Evolutionary conservation across 2,329 filamentous ascomycete genomes (phyloP).

Genomic region (Colletotrichum destructivum): DNA sequence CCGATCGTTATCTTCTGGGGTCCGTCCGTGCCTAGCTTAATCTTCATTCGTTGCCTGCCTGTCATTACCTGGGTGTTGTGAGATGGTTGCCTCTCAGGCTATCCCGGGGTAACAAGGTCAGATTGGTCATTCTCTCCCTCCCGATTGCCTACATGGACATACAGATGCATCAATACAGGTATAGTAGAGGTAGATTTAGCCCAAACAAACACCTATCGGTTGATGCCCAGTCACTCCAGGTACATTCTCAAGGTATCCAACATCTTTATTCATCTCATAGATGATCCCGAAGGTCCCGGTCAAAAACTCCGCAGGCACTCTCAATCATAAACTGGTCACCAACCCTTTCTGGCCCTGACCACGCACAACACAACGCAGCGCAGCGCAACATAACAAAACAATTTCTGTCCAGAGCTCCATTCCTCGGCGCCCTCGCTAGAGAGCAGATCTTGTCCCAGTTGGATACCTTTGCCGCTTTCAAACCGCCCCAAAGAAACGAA

Average conservation of each 20-base stretch:
- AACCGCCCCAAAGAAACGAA: conserved; percentile 23
- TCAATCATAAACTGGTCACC: conserved; percentile 14
- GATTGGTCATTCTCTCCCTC: conserved; percentile 6
- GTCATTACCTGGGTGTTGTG: not conserved
- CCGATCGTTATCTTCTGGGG: not conserved
- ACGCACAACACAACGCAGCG: not conserved
- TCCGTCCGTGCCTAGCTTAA: not conserved
- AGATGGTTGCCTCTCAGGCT: not conserved
- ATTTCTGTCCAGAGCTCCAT: not conserved
- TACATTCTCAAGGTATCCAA: not conserved
- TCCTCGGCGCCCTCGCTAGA: not conserved
- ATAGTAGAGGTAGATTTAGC: not conserved
- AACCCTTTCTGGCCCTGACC: conserved; percentile 21
- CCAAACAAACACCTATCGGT: not conserved
- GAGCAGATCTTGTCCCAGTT: conserved; percentile 22
- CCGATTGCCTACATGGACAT: not conserved
- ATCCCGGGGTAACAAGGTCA: not conserved
- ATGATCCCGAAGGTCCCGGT: conserved; percentile 22
- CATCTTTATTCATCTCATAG: not conserved
- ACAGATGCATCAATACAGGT: not conserved
- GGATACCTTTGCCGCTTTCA: conserved; percentile 19
- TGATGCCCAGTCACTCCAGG: not conserved
- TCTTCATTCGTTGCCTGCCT: not conserved
- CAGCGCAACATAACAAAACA: no score
- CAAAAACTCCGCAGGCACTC: not conserved